Percentiles rank a stretch among this genome's conserved stretches.
These are phyloP conservation scores for Carex pumila DNA, from an alignment of 176 grass and related monocot genomes.

Conservation along the genomic window DNA sequence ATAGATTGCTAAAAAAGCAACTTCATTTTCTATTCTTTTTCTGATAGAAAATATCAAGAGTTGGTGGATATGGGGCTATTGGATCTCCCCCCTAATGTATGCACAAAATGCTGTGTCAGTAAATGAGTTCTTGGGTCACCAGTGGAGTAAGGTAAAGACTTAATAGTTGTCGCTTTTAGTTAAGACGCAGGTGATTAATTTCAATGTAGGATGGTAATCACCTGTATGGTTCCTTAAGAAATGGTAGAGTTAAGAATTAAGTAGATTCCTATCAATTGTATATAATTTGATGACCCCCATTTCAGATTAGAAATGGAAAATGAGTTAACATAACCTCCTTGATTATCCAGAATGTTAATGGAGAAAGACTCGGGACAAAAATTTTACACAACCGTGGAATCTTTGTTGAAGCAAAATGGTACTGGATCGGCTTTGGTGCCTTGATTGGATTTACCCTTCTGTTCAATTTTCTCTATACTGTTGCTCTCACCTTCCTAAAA, in stretches of 20 bases:
- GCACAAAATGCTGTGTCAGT: slow-evolving; percentile 73
- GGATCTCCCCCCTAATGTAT: slow-evolving; percentile 93
- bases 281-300: background rate
- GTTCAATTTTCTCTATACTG: slow-evolving; percentile 74
- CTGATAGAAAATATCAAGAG: slow-evolving; percentile 68
- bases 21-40: background rate
- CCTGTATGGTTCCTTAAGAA: background rate
- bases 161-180: background rate
- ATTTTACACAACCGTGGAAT: slow-evolving; percentile 48
- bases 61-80: slow-evolving; percentile 99
- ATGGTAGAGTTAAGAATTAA: background rate
- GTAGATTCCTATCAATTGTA: background rate
- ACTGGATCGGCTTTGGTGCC: slow-evolving; percentile 82
- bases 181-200: background rate
- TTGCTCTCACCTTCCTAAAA: slow-evolving; percentile 61
- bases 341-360: background rate
- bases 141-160: slow-evolving; percentile 45
- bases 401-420: slow-evolving; percentile 90
- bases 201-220: background rate
- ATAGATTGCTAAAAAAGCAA: background rate
- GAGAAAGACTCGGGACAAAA: slow-evolving; percentile 47
- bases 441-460: slow-evolving; percentile 65
- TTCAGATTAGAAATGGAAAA: background rate
- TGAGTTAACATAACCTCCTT: background rate
- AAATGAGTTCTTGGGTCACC: slow-evolving; percentile 71